phyloP scores from a whole-genome alignment of 148 eudicot species.

The Chenopodium formosanum region DNA sequence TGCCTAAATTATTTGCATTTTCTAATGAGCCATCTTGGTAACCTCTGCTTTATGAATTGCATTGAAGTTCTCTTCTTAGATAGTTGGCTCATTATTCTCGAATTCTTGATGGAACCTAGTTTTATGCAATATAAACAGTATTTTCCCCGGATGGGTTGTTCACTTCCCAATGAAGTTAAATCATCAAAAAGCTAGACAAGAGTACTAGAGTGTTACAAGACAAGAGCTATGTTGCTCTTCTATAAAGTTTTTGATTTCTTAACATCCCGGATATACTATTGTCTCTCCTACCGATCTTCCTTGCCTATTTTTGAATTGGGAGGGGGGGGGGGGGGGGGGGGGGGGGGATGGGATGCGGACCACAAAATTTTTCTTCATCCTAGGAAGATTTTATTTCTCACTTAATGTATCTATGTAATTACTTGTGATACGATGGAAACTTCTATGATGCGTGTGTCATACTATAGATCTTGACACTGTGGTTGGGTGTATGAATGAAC shows the following conservation, averaged over 20 bases:
- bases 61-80: neutral
- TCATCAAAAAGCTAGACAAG: neutral
- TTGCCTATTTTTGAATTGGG: neutral
- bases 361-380: neutral
- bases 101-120: neutral
- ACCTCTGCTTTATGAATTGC: neutral
- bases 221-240: neutral
- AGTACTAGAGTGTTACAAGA: neutral
- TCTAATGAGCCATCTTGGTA: neutral
- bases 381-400: neutral
- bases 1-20: neutral
- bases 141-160: neutral
- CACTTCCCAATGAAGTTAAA: neutral
- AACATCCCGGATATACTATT: neutral
- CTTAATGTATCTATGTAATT: neutral
- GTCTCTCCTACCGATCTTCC: neutral
- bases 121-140: neutral
- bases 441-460: neutral
- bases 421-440: neutral
- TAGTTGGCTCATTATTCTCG: too few species aligned
- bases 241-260: neutral
- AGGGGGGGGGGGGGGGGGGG: neutral
- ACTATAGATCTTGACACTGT: neutral
- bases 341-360: neutral
- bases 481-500: neutral